Evolutionary conservation across 1,139 yeast genomes (phyloP), one percentile per base, ranked within the genome.

Genomic region (Debaryomycetaceae sp.): DNA sequence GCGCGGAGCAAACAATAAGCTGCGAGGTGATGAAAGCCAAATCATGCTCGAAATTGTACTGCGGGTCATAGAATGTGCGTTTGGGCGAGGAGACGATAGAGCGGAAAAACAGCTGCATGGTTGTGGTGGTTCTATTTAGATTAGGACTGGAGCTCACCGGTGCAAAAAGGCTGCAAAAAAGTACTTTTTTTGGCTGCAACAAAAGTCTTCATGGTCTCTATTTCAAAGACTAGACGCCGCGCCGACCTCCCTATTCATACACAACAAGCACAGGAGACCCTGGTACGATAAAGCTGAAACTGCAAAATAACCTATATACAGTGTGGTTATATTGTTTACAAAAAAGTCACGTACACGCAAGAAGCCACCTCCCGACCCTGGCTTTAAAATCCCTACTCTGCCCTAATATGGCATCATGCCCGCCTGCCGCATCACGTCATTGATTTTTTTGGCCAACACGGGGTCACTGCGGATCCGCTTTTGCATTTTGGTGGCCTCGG

Each of bases 401-500:
- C 7, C n/a, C 13, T 11, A 11, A 10, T 22, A 22, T 8, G 8
- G 8, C n/a, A 23, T 15, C 27, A 24, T 16, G 25, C 43, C 41
- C 32, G 39, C 36, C 41, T 54, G 58, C 44, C 58, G 55, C 67
- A 62, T 60, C 33, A 61, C 58, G 43, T 64, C 68, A 33, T 53
- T 54, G 41, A 64, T 62, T 49, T 62, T 64, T 32, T 50, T 50
- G 30, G 63, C 53, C 50, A 79, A 65, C 22, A 67, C 54, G 28
- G 83, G 81, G 51, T 79, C 90, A 31, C 68, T 58, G 54, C 69
- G 77, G 43, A 81, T 71, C 51, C 73, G 73, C 48, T 74, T 62
- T 63, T 82, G 94, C 65, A 81, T 73, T 55, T 79, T 79, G 30
- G 86, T 75, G 37, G 95, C 96, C 59, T 85, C 96, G 36, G 93